Percentiles rank a stretch among this genome's conserved stretches.
Evolutionary conservation across 805 yeast genomes (phyloP).

Genomic region (Candida andamanensis): DNA sequence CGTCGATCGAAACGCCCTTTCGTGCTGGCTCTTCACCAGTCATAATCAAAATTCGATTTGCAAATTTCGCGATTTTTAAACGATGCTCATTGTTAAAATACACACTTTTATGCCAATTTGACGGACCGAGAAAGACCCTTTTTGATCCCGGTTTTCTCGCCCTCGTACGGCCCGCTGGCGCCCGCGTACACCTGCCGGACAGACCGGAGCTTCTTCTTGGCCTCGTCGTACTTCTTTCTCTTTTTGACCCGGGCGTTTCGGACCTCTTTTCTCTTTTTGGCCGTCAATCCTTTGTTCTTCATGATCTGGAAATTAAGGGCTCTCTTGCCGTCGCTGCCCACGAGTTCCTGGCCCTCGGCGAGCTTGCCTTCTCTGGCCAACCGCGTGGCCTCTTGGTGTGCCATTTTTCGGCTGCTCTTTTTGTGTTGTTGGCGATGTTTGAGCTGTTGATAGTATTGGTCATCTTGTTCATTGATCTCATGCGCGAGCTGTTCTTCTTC

Average conservation of each 20-base stretch:
- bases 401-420: slow-evolving; percentile 51
- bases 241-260: slow-evolving; percentile 96
- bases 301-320: slow-evolving; percentile 91
- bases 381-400: slow-evolving; percentile 64
- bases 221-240: slow-evolving; percentile 94
- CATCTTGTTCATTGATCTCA: slow-evolving; percentile 35
- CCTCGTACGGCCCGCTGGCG: slow-evolving; percentile 70
- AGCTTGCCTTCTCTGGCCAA: slow-evolving; percentile 85
- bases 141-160: slow-evolving; percentile 96
- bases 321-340: slow-evolving; percentile 83
- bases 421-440: slow-evolving; percentile 43
- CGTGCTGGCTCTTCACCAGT: slow-evolving; percentile 3
- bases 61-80: slow-evolving; percentile 1
- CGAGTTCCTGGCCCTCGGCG: slow-evolving; percentile 60
- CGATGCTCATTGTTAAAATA: too few relatives aligned
- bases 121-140: slow-evolving; percentile 88
- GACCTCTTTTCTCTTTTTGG: slow-evolving; percentile 87
- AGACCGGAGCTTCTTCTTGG: slow-evolving; percentile 88
- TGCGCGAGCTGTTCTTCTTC: slow-evolving; percentile 40
- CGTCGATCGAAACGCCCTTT: slow-evolving; percentile 63
- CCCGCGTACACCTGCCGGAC: slow-evolving; percentile 83
- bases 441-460: slow-evolving; percentile 57
- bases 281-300: slow-evolving; percentile 95
- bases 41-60: slow-evolving; percentile 1
- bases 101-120: too few relatives aligned